A percentile compares a stretch with the other conserved stretches of the same genome.
Evolutionary conservation across 805 yeast genomes (phyloP).

Genomic region (Lipomyces japonicus): DNA sequence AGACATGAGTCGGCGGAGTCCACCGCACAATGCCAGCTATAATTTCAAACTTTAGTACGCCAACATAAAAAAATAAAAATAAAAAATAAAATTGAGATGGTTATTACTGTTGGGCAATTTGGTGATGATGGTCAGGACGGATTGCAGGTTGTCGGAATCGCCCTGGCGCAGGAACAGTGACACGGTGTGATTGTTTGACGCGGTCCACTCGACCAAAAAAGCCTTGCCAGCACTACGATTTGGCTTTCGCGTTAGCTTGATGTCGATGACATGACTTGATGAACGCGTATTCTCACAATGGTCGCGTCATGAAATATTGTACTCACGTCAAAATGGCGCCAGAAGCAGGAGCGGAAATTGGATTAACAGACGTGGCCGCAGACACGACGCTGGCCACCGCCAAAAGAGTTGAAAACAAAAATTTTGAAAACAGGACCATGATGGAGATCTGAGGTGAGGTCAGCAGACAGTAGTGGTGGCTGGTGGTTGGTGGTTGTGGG

Average conservation of each 20-base stretch:
- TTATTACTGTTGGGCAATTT: conserved; percentile 34
- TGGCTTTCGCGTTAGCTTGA: not conserved
- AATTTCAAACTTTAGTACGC: not conserved
- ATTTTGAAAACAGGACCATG: not conserved
- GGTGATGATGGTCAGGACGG: conserved; percentile 38
- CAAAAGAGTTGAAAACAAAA: not conserved
- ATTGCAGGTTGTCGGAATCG: conserved; percentile 34
- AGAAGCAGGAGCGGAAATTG: conserved; percentile 19
- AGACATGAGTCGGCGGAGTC: conserved; percentile 36
- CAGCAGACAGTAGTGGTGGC: not conserved
- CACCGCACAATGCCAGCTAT: conserved; percentile 39
- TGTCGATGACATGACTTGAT: not conserved
- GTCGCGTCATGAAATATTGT: not conserved
- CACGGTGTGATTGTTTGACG: conserved; percentile 32
- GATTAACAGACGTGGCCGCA: conserved; percentile 13
- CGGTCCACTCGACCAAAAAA: conserved; percentile 25
- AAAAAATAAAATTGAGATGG: not conserved
- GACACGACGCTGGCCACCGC: not conserved
- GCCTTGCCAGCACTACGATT: conserved; percentile 20
- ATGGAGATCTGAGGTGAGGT: not conserved
- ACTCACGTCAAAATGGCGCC: conserved; percentile 22
- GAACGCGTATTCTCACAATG: not conserved
- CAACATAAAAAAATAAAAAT: not conserved
- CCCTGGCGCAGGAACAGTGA: conserved; percentile 37
- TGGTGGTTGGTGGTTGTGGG: not conserved